Evolutionary conservation across 768 basidiomycete species (phyloP).

Genomic region (Auriscalpium orientale): DNA sequence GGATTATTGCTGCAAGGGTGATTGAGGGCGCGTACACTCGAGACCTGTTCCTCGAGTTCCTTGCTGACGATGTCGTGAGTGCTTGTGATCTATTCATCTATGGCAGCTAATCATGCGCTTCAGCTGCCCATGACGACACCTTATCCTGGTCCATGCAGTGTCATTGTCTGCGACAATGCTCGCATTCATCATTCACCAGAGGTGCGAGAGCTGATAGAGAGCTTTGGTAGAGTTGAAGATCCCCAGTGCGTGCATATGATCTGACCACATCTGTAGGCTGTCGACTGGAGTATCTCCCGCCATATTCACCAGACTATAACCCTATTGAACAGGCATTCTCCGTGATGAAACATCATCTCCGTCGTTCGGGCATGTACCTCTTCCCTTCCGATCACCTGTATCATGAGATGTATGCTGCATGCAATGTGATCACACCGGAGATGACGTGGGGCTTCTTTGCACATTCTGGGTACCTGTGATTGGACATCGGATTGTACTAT

Average conservation of each 20-base stretch:
- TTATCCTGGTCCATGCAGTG: constrained; percentile 16
- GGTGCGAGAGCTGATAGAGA: constrained; percentile 14
- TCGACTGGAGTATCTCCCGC: background rate
- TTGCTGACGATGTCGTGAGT: background rate
- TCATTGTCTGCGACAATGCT: constrained; percentile 22
- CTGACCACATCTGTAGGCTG: background rate
- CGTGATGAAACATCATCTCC: too few species aligned
- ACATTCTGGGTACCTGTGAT: too few species aligned
- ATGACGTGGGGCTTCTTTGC: too few species aligned
- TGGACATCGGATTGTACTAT: too few species aligned
- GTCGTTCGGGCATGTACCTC: too few species aligned
- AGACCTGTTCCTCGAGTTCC: constrained; percentile 1
- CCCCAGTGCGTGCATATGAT: background rate
- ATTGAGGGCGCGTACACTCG: constrained; percentile 16
- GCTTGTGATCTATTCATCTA: background rate
- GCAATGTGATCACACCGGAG: too few species aligned
- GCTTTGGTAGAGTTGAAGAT: constrained; percentile 5
- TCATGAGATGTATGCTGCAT: too few species aligned
- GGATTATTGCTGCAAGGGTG: constrained; percentile 17
- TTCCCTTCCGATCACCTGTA: too few species aligned
- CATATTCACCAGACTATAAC: too few species aligned
- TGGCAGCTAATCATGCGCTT: background rate
- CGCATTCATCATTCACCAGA: constrained; percentile 20
- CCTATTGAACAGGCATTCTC: too few species aligned
- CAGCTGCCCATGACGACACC: constrained; percentile 18